Evolutionary conservation across 2,329 filamentous ascomycete genomes (phyloP), one percentile per base, ranked within the genome.

Genomic region (Curvularia lunata): DNA sequence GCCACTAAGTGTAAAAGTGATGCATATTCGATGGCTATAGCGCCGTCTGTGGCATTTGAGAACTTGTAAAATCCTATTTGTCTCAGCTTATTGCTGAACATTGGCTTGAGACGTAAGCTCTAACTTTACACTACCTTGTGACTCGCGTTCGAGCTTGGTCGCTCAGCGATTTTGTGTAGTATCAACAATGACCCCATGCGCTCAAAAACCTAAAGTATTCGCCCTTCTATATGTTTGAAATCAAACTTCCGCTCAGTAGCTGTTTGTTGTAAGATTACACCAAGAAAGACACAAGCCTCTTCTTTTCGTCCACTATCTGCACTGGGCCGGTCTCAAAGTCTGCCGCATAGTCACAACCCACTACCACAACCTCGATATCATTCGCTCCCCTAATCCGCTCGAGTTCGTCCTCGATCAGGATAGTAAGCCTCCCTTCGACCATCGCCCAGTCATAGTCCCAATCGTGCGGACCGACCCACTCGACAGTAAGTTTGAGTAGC

Each of bases 391-490:
- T 55, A n/a, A 49, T 34, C 8, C 19, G 40, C 25, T 52, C 40
- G 1, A 56, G 48, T 3, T 52, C 25, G 30, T 28, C 42, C 32
- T 30, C 9, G 16, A 19, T 6, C 19, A 34, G 27, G 23, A 32
- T 34, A 5, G 12, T 32, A 25, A 21, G 23, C 21, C 28, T 34
- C 32, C 30, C 9, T 46, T 53, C 30, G 28, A 28, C 48, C 27
- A 30, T 54, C 9, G 30, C 19, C 32, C 30, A 53, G 25, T 58
- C 41, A 21, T 28, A 19, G 12, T 19, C 40, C 43, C 30, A 32
- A 18, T 27, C 28, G 27, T 23, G 13, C 4, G 21, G 10, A 28
- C 46, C 48, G 3, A 43, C 48, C 16, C 48, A 56, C 48, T 56
- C 40, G 5, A 56, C 13, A 16, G 41, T 51, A 25, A 56, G 30